Conservation (phyloP, 441 rosid species). For the Aleurites moluccanus region DNA sequence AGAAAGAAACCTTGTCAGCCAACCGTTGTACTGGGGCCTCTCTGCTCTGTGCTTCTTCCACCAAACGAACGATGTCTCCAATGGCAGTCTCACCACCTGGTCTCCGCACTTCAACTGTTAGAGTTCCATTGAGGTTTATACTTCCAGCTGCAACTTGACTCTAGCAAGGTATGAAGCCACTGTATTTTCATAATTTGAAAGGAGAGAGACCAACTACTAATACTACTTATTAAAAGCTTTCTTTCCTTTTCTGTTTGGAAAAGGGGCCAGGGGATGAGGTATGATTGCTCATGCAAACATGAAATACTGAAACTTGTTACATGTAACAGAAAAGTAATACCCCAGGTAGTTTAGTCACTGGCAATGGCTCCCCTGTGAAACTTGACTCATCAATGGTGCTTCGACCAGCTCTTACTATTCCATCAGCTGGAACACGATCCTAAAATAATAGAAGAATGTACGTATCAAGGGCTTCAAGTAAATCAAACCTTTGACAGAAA, state of each 20-base stretch:
- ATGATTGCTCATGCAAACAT: neutral
- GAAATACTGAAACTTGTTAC: neutral
- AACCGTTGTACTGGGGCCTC: slow-evolving; percentile 94
- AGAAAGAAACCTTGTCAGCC: slow-evolving; percentile 83
- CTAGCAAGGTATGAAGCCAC: slow-evolving; percentile 47
- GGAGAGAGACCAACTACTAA: slow-evolving; percentile 25
- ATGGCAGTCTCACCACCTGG: slow-evolving; percentile 97
- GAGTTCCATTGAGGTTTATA: slow-evolving; percentile 92
- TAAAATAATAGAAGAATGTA: slow-evolving; percentile 28
- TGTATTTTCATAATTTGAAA: slow-evolving; percentile 24
- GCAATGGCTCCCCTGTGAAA: slow-evolving; percentile 98
- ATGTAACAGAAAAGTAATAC: slow-evolving; percentile 43
- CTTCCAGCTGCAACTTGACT: slow-evolving; percentile 96
- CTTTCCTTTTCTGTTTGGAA: neutral
- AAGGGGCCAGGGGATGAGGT: neutral
- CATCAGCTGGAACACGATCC: slow-evolving; percentile 98
- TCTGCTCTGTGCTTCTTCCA: slow-evolving; percentile 95
- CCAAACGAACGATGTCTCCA: slow-evolving; percentile 86
- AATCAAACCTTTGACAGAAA: neutral
- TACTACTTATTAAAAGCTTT: neutral
- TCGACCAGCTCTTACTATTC: slow-evolving; percentile 90
- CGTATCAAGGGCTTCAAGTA: slow-evolving; percentile 17
- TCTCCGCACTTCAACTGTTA: slow-evolving; percentile 83
- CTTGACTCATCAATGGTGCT: slow-evolving; percentile 92
- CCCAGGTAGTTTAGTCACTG: slow-evolving; percentile 87